Conservation (phyloP, 176 grass and related monocot species). For the Carex pumila region DNA sequence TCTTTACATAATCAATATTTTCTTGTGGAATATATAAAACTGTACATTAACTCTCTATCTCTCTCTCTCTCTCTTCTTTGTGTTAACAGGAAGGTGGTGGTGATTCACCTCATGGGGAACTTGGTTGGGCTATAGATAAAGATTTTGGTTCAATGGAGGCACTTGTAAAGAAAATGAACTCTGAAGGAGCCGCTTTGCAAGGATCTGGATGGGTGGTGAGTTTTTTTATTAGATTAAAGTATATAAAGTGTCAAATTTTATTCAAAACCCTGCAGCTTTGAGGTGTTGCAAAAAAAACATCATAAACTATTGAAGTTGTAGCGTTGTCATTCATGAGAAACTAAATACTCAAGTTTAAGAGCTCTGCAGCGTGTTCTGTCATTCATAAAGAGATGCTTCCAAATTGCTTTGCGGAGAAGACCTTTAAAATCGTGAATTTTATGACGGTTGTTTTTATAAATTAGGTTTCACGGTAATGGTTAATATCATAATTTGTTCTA, state of each 20-base stretch:
- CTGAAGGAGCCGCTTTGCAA: conserved; percentile 90
- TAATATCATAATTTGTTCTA: conserved; percentile 7
- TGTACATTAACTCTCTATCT: not conserved
- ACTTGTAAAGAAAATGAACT: conserved; percentile 90
- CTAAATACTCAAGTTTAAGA: not conserved
- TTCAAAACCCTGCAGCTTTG: not conserved
- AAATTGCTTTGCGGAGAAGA: not conserved
- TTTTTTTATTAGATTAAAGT: conserved; percentile 12
- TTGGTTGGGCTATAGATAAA: conserved; percentile 95
- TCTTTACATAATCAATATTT: not conserved
- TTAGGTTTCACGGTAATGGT: not conserved
- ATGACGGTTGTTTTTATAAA: not conserved
- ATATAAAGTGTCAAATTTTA: not conserved
- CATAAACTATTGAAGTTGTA: not conserved
- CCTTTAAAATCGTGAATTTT: not conserved
- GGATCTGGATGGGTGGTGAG: conserved; percentile 99
- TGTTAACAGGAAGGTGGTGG: conserved; percentile 85
- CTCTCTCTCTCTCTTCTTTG: not conserved
- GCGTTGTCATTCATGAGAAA: not conserved
- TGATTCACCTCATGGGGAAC: conserved; percentile 58
- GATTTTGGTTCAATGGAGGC: conserved; percentile 77
- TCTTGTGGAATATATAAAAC: not conserved
- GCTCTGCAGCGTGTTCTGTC: conserved; percentile 5
- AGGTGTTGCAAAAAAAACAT: not conserved
- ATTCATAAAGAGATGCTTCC: not conserved